Conservation (phyloP, 225 moss, liverwort and hornwort species). For the Antitrichia curtipendula region DNA sequence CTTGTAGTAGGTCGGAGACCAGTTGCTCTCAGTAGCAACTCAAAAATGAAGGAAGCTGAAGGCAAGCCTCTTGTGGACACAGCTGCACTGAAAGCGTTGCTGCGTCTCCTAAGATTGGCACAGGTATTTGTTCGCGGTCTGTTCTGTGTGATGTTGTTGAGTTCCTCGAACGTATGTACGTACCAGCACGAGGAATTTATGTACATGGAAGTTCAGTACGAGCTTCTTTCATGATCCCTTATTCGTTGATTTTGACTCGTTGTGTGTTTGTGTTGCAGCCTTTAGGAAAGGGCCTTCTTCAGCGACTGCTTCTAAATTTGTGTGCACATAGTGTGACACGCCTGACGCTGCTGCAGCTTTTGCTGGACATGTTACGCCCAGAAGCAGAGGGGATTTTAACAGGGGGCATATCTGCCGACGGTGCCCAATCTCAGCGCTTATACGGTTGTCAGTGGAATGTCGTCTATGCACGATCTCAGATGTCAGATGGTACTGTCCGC, state of each 20-base stretch:
- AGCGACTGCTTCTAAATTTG: conserved; percentile 74
- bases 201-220: not conserved
- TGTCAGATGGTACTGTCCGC: conserved; percentile 59
- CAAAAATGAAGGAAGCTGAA: conserved; percentile 72
- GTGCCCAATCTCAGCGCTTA: conserved; percentile 62
- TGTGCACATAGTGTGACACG: conserved; percentile 89
- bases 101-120: conserved; percentile 73
- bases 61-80: conserved; percentile 84
- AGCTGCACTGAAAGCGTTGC: conserved; percentile 63
- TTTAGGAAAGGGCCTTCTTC: conserved; percentile 85
- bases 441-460: conserved; percentile 99
- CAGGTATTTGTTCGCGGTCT: conserved; percentile 32
- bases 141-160: not conserved
- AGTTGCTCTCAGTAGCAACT: conserved; percentile 34
- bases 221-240: not conserved
- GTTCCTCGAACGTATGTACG: not conserved
- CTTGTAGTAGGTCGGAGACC: conserved; percentile 58
- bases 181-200: not conserved
- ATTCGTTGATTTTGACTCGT: not conserved
- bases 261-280: conserved; percentile 40
- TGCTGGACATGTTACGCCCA: conserved; percentile 84
- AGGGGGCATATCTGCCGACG: conserved; percentile 49
- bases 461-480: conserved; percentile 85
- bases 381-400: conserved; percentile 64
- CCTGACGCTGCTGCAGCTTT: conserved; percentile 71